Base-by-base conservation (phyloP, 257 asterid species). In the Cinchona pubescens region DNA sequence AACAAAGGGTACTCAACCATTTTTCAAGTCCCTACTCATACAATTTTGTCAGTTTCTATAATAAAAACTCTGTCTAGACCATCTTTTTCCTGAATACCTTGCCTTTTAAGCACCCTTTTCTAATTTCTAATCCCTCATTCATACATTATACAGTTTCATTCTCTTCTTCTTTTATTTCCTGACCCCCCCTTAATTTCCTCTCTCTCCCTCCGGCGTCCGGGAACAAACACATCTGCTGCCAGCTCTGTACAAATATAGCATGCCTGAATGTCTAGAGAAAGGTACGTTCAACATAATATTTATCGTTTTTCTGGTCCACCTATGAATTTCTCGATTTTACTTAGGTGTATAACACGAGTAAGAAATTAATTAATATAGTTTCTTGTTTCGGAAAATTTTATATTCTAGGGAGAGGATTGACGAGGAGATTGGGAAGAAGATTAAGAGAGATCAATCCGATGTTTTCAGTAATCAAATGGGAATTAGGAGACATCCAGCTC, bases 241-340 rank as follows among this genome's bases (percentile, higher is more conserved):
- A 78, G 84, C 82, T 83, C 77, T 69, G 74, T 75, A 69, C 74
- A 59, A 78, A 75, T 81, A 85, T 79, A 87, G 90, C 82, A 92
- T 90, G 96, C 95, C 83, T 90, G 95, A 90, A 90, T 92, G 97
- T 92, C 96, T 86, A 85, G 89, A 85, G 91, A 90, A 84, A 92
- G 96, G 97, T 92, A 82, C 45, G 35, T 73, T 14, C 46, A 25
- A 64, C 18, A 16, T 42, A 9, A 53, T 29, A 37, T 0, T 27
- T 73, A 27, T n/a, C n/a, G n/a, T n/a, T n/a, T n/a, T n/a, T n/a
- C n/a, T n/a, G n/a, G n/a, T n/a, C n/a, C n/a, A n/a, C n/a, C n/a
- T n/a, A n/a, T n/a, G n/a, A n/a, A n/a, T n/a, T n/a, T n/a, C n/a
- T n/a, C n/a, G n/a, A n/a, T n/a, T n/a, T n/a, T n/a, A n/a, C n/a